Conservation (phyloP, 352 stramenopile species). For the Globisporangium acanthophoron region DNA sequence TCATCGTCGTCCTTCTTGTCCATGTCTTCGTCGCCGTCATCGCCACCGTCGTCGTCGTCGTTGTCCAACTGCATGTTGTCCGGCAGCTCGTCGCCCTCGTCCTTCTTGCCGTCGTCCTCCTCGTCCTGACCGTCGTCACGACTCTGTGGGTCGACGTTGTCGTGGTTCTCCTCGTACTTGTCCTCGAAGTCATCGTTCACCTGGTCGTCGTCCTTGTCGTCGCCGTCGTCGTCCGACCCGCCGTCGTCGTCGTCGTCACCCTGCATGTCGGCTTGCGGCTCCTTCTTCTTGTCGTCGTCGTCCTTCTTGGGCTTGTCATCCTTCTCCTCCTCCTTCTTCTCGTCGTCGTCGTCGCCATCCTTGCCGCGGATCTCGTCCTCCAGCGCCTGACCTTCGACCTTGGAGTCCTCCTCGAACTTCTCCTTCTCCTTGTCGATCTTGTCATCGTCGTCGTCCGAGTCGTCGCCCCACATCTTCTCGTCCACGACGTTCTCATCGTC, state of each 20-base stretch:
- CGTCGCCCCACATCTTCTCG: conserved; percentile 98
- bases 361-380: conserved; percentile 89
- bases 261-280: conserved; percentile 46
- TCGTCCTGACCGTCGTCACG: conserved; percentile 54
- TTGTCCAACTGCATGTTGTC: conserved; percentile 86
- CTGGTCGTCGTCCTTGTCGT: conserved; percentile 74
- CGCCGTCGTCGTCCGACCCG: conserved; percentile 29
- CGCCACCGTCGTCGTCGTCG: conserved; percentile 29
- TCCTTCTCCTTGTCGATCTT: conserved; percentile 95
- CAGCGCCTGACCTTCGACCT: conserved; percentile 69
- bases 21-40: conserved; percentile 38
- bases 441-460: conserved; percentile 90
- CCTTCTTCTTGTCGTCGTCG: conserved; percentile 40
- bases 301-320: conserved; percentile 47
- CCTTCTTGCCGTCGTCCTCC: conserved; percentile 39
- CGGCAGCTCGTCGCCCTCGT: conserved; percentile 67
- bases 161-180: conserved; percentile 76
- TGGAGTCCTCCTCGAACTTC: conserved; percentile 89
- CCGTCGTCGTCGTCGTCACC: conserved; percentile 31
- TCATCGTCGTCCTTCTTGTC: conserved; percentile 54
- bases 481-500: conserved; percentile 98
- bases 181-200: conserved; percentile 91
- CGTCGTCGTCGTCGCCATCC: conserved; percentile 82
- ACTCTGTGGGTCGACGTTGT: conserved; percentile 48
- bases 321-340: conserved; percentile 61